Percentiles rank a stretch among this genome's conserved stretches.
phyloP scores from a whole-genome alignment of 1,139 yeast species.

The Geotrichum klebahnii region DNA sequence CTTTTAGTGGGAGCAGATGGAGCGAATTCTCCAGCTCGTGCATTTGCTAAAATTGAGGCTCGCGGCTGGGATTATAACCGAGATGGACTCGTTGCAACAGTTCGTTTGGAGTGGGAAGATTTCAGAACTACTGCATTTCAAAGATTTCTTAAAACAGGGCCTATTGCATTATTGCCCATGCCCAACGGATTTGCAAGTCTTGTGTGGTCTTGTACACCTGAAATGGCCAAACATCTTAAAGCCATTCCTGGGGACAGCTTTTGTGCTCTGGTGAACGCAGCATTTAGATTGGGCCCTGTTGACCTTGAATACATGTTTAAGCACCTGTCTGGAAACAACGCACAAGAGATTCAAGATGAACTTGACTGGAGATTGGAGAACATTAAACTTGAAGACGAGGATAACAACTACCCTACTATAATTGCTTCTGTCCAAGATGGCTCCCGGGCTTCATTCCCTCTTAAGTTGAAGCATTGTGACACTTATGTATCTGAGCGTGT shows the following conservation, averaged over 20 bases:
- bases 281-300: slow-evolving; percentile 67
- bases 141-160: slow-evolving; percentile 86
- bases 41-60: slow-evolving; percentile 73
- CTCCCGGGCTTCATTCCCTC: slow-evolving; percentile 84
- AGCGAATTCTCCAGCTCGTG: slow-evolving; percentile 86
- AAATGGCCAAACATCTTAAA: slow-evolving; percentile 60
- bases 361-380: slow-evolving; percentile 63
- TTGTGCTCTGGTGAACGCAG: slow-evolving; percentile 79
- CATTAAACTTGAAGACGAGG: slow-evolving; percentile 44
- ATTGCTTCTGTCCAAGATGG: slow-evolving; percentile 53
- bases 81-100: slow-evolving; percentile 87
- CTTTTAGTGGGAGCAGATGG: slow-evolving; percentile 94
- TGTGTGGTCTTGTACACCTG: slow-evolving; percentile 90
- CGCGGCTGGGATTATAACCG: slow-evolving; percentile 90
- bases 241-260: slow-evolving; percentile 56
- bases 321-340: slow-evolving; percentile 38
- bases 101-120: slow-evolving; percentile 69
- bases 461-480: slow-evolving; percentile 86
- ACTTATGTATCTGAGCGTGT: slow-evolving; percentile 77
- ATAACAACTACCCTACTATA: slow-evolving; percentile 60
- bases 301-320: slow-evolving; percentile 73
- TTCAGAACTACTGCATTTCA: slow-evolving; percentile 83
- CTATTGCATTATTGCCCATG: slow-evolving; percentile 84
- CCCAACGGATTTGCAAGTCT: slow-evolving; percentile 82
- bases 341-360: slow-evolving; percentile 58